phyloP scores from a whole-genome alignment of 2,329 filamentous ascomycete genomes.

The Byssochlamys sp. region DNA sequence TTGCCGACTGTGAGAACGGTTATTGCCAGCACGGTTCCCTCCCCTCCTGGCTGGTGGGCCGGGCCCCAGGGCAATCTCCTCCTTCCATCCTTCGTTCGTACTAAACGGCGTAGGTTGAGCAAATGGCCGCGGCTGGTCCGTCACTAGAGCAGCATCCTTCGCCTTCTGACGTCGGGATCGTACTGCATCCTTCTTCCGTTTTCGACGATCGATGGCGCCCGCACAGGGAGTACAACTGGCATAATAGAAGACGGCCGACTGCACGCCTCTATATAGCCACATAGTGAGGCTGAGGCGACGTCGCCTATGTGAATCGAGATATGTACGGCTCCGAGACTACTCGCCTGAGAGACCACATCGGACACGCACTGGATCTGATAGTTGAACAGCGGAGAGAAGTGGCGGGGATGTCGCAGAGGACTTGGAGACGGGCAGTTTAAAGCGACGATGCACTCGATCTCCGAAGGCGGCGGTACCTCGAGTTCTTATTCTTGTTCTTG shows the following conservation, averaged over 20 bases:
- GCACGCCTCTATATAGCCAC: slow-evolving; percentile 41
- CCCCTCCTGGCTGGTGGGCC: slow-evolving; percentile 55
- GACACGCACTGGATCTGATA: slow-evolving; percentile 2
- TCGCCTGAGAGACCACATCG: slow-evolving; percentile 2
- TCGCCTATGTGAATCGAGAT: background rate
- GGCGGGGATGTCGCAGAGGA: background rate
- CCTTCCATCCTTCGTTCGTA: slow-evolving; percentile 80
- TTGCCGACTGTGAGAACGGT: slow-evolving; percentile 51
- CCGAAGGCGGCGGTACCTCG: background rate
- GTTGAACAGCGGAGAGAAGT: background rate
- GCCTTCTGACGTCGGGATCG: slow-evolving; percentile 58
- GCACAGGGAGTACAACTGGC: slow-evolving; percentile 51
- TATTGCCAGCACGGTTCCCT: slow-evolving; percentile 44
- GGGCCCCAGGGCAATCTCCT: slow-evolving; percentile 77
- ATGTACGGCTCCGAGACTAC: slow-evolving; percentile 8
- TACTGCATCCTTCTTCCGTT: slow-evolving; percentile 60
- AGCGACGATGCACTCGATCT: background rate
- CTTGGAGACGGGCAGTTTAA: background rate
- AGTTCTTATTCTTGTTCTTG: background rate
- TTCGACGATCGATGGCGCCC: slow-evolving; percentile 58
- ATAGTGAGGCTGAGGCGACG: slow-evolving; percentile 14
- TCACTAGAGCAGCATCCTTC: slow-evolving; percentile 47
- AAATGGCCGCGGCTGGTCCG: slow-evolving; percentile 63
- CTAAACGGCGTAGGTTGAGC: slow-evolving; percentile 68
- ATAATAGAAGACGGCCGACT: slow-evolving; percentile 44